Conservation (phyloP, 225 moss, liverwort and hornwort genomes). For the Pseudoscleropodium purum region DNA sequence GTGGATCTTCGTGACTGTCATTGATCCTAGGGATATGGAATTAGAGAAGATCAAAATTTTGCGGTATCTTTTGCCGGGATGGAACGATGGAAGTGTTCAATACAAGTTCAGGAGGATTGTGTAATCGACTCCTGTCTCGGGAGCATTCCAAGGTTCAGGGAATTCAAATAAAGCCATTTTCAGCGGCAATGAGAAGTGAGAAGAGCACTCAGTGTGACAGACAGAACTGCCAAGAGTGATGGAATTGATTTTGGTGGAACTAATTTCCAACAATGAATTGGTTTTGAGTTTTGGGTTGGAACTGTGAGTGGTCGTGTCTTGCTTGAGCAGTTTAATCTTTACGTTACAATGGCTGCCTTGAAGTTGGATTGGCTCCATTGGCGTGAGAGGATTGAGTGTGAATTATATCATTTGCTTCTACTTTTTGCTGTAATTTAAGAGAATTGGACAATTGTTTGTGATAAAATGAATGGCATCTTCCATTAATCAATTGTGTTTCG, state of each 20-base stretch:
- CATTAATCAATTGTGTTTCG: background rate
- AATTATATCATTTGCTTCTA: background rate
- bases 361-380: no score
- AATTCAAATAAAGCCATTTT: background rate
- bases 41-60: background rate
- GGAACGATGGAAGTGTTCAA: background rate
- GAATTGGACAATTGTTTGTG: background rate
- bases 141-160: background rate
- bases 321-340: background rate
- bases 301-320: background rate
- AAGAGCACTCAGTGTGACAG: background rate
- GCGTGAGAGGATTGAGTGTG: no score
- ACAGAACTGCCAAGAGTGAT: background rate
- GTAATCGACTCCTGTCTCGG: no score
- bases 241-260: background rate
- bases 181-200: background rate
- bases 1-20: background rate
- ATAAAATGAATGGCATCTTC: background rate
- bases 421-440: background rate
- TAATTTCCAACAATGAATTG: background rate
- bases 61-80: background rate
- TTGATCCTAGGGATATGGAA: background rate
- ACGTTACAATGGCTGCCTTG: no score
- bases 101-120: background rate
- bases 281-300: background rate